Evolutionary conservation across 257 asterid species (phyloP).

Genomic region (Fraxinus pennsylvanica): DNA sequence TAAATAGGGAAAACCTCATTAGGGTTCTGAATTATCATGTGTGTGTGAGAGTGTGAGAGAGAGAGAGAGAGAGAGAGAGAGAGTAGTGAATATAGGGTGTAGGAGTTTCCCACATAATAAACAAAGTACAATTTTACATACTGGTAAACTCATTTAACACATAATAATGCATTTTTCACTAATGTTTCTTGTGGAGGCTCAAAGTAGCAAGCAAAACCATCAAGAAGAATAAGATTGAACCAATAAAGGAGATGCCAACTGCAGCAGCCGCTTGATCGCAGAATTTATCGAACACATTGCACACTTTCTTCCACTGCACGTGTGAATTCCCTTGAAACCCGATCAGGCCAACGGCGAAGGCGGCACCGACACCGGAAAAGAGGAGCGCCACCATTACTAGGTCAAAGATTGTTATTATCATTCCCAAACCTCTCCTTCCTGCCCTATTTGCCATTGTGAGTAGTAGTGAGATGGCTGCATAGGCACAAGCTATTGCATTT

Average conservation of each 20-base stretch:
- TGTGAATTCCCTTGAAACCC: slow-evolving; percentile 67
- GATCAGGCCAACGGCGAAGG: slow-evolving; percentile 53
- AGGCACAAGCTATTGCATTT: slow-evolving; percentile 56
- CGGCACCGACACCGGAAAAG: slow-evolving; percentile 60
- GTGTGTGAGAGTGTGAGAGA: too few species aligned
- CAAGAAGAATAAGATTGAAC: slow-evolving; percentile 41
- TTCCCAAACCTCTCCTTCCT: slow-evolving; percentile 23
- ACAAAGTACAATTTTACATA: neutral
- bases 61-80: too few species aligned
- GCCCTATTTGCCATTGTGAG: slow-evolving; percentile 39
- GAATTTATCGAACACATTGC: slow-evolving; percentile 45
- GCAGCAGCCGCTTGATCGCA: slow-evolving; percentile 50
- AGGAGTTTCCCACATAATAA: too few species aligned
- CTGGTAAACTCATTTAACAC: neutral
- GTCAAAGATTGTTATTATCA: slow-evolving; percentile 43
- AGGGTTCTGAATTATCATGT: too few species aligned
- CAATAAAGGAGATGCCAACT: slow-evolving; percentile 42
- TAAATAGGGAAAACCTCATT: too few species aligned
- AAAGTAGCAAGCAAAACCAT: slow-evolving; percentile 41
- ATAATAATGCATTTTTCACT: neutral
- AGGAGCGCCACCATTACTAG: slow-evolving; percentile 64
- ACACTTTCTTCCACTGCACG: slow-evolving; percentile 62
- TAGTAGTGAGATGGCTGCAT: slow-evolving; percentile 49
- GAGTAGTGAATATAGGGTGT: too few species aligned
- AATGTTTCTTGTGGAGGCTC: slow-evolving; percentile 44